These are phyloP conservation scores for Stachybotrys elegans DNA, from an alignment of 2,329 filamentous ascomycete species.

Conservation along the genomic window DNA sequence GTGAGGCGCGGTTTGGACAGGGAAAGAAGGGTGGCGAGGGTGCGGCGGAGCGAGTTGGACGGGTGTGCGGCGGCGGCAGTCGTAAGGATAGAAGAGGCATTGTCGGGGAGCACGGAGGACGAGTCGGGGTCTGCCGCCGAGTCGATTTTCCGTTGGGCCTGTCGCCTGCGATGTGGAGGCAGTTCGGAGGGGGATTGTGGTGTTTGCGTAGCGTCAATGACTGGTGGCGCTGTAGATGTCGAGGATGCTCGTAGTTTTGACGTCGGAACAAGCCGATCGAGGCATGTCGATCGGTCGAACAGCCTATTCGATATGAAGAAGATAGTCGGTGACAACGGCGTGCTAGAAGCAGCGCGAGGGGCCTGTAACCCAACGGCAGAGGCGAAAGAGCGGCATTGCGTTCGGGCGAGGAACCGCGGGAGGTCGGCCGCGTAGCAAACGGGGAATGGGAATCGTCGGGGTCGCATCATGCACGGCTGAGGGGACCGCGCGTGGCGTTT, in stretches of 20 bases:
- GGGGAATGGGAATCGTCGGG: not conserved
- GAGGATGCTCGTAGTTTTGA: conserved; percentile 22
- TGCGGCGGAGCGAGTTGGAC: conserved; percentile 53
- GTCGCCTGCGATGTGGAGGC: conserved; percentile 29
- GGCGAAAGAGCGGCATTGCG: conserved; percentile 19
- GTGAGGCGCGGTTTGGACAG: conserved; percentile 94
- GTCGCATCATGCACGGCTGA: not conserved
- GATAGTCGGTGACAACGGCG: conserved; percentile 11
- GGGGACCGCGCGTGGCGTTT: not conserved
- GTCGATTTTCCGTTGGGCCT: conserved; percentile 18
- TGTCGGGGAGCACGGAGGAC: conserved; percentile 33
- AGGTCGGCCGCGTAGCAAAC: not conserved
- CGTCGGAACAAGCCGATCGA: conserved; percentile 25
- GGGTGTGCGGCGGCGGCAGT: conserved; percentile 45
- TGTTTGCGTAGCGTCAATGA: conserved; percentile 13
- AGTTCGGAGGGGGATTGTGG: conserved; percentile 17
- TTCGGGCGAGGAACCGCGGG: not conserved
- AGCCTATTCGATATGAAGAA: conserved; percentile 32
- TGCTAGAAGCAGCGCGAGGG: conserved; percentile 14
- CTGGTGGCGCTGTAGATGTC: conserved; percentile 15
- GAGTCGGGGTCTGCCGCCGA: conserved; percentile 10
- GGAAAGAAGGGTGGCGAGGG: conserved; percentile 75
- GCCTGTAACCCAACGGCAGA: conserved; percentile 18
- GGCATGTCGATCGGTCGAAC: conserved; percentile 29
- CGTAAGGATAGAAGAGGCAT: conserved; percentile 53